Evolutionary conservation across 352 stramenopile species (phyloP), one percentile per base, ranked within the genome.

Genomic region (Phytopythium mirpurense): DNA sequence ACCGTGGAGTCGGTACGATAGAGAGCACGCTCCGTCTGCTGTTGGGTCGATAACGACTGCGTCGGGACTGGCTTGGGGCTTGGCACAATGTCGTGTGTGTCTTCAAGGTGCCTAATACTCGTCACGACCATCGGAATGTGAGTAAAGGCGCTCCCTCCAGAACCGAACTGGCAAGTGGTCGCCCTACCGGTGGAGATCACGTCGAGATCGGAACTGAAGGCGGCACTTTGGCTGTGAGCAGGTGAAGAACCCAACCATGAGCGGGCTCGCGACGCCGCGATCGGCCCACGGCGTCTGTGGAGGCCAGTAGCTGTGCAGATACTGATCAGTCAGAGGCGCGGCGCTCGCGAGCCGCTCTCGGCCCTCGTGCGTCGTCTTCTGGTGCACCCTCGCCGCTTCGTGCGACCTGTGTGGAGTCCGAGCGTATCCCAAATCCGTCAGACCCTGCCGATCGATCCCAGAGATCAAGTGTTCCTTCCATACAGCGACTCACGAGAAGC

Each of bases 221-320:
- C 54, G 55, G 27, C 77, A 88, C 0, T 62, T 60, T 5, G 24
- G 15, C 27, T 51, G 66, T 34, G 40, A 56, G 35, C 77, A 88
- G 4, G 54, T 51, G 34, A 76, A 86, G 44, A 78, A 82, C 8
- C 74, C 74, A 5, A 85, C 59, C 56, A 74, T 80, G 23, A 58
- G 42, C 55, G 59, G 19, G 11, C 10, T 51, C 41, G 44, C 12
- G 49, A 62, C 3, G 23, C 43, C 16, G 63, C 37, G 5, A 41
- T 76, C 51, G 15, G 60, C 75, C 77, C 77, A 88, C 24, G 74
- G 70, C 37, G 59, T 63, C 23, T 66, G 63, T 27, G 63, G 54
- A 0, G 77, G 74, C 77, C 74, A 88, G 48, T 80, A 88, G 21
- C 65, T 61, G 23, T 85, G 77, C 26, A 86, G 48, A 48, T 83